A percentile compares a stretch with the other conserved stretches of the same genome.
These are phyloP conservation scores for Gastrolobium bilobum DNA, from an alignment of 306 rosid genomes.

Conservation along the genomic window DNA sequence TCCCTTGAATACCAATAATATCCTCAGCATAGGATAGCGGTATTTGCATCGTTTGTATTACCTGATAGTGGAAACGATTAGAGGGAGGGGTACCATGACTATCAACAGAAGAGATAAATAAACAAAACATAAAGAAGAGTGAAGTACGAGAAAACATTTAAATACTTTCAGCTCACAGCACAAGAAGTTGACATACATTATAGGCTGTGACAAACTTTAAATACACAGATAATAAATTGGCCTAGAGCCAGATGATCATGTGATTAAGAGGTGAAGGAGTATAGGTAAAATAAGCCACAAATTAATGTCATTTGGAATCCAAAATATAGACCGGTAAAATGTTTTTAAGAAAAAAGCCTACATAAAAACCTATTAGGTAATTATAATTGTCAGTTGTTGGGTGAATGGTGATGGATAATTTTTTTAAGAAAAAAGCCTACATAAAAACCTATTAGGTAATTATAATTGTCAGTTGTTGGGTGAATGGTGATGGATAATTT, in stretches of 20 bases:
- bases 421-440: neutral
- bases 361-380: slow-evolving; percentile 10
- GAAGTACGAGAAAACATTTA: slow-evolving; percentile 16
- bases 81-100: slow-evolving; percentile 13
- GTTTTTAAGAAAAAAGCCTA: neutral
- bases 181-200: slow-evolving; percentile 27
- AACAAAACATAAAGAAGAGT: slow-evolving; percentile 25
- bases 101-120: slow-evolving; percentile 30
- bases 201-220: slow-evolving; percentile 19
- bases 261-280: slow-evolving; percentile 20
- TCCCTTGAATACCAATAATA: slow-evolving; percentile 92
- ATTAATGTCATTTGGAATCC: slow-evolving; percentile 5
- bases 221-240: slow-evolving; percentile 19
- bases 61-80: slow-evolving; percentile 55
- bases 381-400: neutral
- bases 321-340: slow-evolving; percentile 3
- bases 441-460: slow-evolving; percentile 7
- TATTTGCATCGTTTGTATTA: slow-evolving; percentile 92
- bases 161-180: slow-evolving; percentile 28
- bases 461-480: neutral
- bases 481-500: neutral
- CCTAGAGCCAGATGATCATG: slow-evolving; percentile 39
- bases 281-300: neutral
- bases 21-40: slow-evolving; percentile 94
- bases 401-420: neutral